Conservation (phyloP, 768 basidiomycete genomes). For the Podaxis carcinomalis region DNA sequence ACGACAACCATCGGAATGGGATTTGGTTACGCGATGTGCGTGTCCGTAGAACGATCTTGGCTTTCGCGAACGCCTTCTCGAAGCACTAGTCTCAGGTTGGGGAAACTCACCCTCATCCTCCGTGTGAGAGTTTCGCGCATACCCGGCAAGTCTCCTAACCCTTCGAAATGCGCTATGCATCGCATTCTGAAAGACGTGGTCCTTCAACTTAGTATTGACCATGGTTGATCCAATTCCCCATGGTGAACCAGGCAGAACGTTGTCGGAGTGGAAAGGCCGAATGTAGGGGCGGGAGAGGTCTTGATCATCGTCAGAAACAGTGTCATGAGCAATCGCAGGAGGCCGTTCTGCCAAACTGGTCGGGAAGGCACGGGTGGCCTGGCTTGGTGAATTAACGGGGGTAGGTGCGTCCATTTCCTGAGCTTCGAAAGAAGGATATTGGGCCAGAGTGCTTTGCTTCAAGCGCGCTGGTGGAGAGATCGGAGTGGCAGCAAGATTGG, state of each 20-base stretch:
- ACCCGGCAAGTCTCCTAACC: conserved; percentile 51
- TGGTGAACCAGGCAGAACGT: conserved; percentile 36
- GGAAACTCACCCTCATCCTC: conserved; percentile 51
- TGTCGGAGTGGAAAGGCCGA: conserved; percentile 38
- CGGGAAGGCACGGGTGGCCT: conserved; percentile 26
- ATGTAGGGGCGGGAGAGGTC: conserved; percentile 29
- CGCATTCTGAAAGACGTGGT: conserved; percentile 77
- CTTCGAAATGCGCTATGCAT: conserved; percentile 65
- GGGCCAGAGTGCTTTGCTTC: conserved; percentile 38
- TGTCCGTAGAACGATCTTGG: conserved; percentile 36
- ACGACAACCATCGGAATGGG: conserved; percentile 31
- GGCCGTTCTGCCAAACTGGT: conserved; percentile 22
- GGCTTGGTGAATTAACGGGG: conserved; percentile 44
- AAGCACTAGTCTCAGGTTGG: conserved; percentile 23
- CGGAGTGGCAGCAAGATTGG: conserved; percentile 47
- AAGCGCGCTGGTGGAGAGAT: conserved; percentile 16
- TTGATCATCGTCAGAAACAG: conserved; percentile 28
- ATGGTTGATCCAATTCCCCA: conserved; percentile 88
- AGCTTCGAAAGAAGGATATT: conserved; percentile 31
- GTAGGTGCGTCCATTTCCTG: conserved; percentile 43
- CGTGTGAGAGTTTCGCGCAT: conserved; percentile 32
- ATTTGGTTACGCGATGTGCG: conserved; percentile 34
- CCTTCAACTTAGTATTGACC: conserved; percentile 91
- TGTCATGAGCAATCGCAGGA: conserved; percentile 10
- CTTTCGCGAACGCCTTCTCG: conserved; percentile 22